Conservation (phyloP, 805 yeast genomes). For the Lipomyces kockii region DNA sequence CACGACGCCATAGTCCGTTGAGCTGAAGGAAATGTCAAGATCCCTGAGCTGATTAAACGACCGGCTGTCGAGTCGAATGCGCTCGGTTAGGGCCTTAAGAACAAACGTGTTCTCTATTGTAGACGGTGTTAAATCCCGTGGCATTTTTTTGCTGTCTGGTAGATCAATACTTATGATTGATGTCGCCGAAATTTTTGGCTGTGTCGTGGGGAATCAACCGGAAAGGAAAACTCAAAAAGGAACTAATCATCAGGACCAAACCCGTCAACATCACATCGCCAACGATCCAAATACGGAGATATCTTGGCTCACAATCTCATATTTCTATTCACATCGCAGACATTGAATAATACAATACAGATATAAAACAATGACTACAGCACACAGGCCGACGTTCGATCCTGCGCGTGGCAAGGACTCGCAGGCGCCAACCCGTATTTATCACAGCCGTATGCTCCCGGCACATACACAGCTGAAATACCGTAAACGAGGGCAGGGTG, state of each 20-base stretch:
- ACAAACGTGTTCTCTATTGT: conserved; percentile 66
- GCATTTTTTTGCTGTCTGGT: conserved; percentile 51
- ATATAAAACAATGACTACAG: conserved; percentile 62
- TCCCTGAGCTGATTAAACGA: conserved; percentile 64
- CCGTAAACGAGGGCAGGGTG: conserved; percentile 48
- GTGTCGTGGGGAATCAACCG: neutral
- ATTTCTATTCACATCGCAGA: neutral
- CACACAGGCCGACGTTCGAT: conserved; percentile 71
- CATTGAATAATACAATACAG: neutral
- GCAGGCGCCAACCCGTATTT: conserved; percentile 51
- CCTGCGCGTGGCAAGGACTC: conserved; percentile 61
- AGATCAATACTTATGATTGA: neutral
- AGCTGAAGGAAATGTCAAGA: conserved; percentile 66
- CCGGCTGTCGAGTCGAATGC: conserved; percentile 73
- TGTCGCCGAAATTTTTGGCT: neutral
- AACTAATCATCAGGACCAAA: no score
- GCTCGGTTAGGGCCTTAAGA: conserved; percentile 63
- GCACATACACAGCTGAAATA: conserved; percentile 60
- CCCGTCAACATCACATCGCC: no score
- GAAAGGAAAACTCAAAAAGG: neutral
- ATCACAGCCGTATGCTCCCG: conserved; percentile 59
- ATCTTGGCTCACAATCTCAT: neutral
- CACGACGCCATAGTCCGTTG: conserved; percentile 73
- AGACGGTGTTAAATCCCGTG: conserved; percentile 64
- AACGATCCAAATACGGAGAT: no score